Percentiles rank a stretch among this genome's conserved stretches.
phyloP scores from a whole-genome alignment of 2,329 filamentous ascomycete species.

The Elsinoe batatas region DNA sequence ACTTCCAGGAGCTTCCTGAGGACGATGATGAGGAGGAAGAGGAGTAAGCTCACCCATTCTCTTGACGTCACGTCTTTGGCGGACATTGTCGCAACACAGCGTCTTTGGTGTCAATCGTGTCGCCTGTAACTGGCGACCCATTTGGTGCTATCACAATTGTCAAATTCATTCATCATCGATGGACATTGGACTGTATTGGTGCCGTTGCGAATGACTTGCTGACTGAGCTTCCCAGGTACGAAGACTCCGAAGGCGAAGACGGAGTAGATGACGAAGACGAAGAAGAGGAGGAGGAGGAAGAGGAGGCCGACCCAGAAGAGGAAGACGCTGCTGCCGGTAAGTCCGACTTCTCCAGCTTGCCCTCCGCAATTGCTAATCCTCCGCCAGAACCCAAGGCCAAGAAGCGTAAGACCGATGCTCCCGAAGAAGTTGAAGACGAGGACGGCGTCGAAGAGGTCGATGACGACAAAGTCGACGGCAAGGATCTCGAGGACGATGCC shows the following conservation, averaged over 20 bases:
- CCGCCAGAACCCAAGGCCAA: slow-evolving; percentile 22
- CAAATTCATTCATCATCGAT: no score
- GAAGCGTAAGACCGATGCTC: slow-evolving; percentile 23
- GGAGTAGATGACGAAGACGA: slow-evolving; percentile 11
- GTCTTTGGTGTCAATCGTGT: not conserved
- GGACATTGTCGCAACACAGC: not conserved
- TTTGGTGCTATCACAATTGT: not conserved
- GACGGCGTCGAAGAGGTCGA: slow-evolving; percentile 19
- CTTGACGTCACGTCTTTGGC: slow-evolving; percentile 8
- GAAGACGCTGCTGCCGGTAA: slow-evolving; percentile 13
- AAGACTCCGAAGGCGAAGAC: slow-evolving; percentile 15
- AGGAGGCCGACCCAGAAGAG: slow-evolving; percentile 11
- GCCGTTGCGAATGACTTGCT: not conserved
- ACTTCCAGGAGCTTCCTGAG: slow-evolving; percentile 35
- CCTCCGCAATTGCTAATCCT: not conserved
- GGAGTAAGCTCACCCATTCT: slow-evolving; percentile 27
- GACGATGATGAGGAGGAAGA: slow-evolving; percentile 35
- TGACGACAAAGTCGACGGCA: slow-evolving; percentile 19
- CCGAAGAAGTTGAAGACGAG: slow-evolving; percentile 15
- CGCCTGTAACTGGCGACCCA: not conserved
- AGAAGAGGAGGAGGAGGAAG: slow-evolving; percentile 12
- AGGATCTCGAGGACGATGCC: slow-evolving; percentile 17
- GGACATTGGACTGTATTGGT: no score
- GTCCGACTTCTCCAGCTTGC: not conserved
- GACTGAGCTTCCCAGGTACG: slow-evolving; percentile 11